A percentile compares a stretch with the other conserved stretches of the same genome.
phyloP scores from a whole-genome alignment of 352 stramenopile species.

The Stephanocyclus meneghinianus region DNA sequence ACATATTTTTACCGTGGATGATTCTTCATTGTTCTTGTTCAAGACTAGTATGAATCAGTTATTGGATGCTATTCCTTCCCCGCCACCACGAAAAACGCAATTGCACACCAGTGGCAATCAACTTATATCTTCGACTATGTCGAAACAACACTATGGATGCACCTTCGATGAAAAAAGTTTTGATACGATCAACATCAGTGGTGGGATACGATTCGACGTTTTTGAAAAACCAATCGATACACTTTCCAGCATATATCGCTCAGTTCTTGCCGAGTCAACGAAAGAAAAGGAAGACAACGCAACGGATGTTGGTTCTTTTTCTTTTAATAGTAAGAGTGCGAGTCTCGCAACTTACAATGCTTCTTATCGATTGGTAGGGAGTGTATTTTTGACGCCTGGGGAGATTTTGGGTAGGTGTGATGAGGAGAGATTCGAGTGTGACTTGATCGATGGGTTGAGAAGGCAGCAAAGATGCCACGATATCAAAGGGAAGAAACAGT shows the following conservation, averaged over 20 bases:
- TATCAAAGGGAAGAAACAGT: neutral
- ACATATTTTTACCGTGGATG: slow-evolving; percentile 46
- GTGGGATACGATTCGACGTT: slow-evolving; percentile 52
- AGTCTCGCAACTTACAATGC: neutral
- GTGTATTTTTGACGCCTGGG: slow-evolving; percentile 36
- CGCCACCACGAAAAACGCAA: too few species aligned
- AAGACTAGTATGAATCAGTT: slow-evolving; percentile 44
- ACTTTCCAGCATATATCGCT: slow-evolving; percentile 28
- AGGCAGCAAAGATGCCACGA: slow-evolving; percentile 5
- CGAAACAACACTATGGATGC: neutral
- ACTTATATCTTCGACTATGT: neutral
- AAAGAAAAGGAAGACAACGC: slow-evolving; percentile 33
- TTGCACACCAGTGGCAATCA: too few species aligned
- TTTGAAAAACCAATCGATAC: slow-evolving; percentile 46
- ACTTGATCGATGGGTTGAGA: slow-evolving; percentile 41
- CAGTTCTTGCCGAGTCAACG: slow-evolving; percentile 18
- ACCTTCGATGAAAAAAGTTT: slow-evolving; percentile 1
- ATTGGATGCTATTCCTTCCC: slow-evolving; percentile 14
- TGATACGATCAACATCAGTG: slow-evolving; percentile 8
- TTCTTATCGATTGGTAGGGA: slow-evolving; percentile 33
- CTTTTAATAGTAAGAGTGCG: neutral
- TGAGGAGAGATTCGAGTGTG: slow-evolving; percentile 37
- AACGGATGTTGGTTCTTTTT: neutral
- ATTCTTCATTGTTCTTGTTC: slow-evolving; percentile 46
- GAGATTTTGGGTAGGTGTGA: slow-evolving; percentile 47